phyloP scores from a whole-genome alignment of 148 eudicot genomes.

The Selenicereus undatus region DNA sequence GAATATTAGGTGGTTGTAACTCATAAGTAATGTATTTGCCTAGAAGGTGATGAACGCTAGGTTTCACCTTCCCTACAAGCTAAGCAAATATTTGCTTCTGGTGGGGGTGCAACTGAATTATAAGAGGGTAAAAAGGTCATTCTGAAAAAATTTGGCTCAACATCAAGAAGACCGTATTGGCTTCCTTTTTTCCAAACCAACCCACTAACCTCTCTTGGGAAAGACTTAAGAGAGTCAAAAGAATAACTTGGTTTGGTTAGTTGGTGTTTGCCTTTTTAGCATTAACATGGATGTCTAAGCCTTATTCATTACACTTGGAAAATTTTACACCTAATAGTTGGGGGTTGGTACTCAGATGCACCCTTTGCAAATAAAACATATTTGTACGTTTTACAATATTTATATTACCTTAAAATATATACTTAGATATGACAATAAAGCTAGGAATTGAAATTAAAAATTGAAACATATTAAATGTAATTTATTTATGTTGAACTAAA shows the following conservation, averaged over 20 bases:
- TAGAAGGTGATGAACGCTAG: neutral
- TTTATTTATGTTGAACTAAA: too few relatives aligned
- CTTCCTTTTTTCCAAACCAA: neutral
- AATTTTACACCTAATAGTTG: neutral
- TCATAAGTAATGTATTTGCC: neutral
- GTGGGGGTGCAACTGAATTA: neutral
- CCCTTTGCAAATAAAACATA: neutral
- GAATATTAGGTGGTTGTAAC: neutral
- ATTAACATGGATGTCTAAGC: neutral
- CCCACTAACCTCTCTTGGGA: neutral
- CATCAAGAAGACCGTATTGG: neutral
- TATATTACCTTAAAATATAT: too few relatives aligned
- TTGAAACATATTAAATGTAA: too few relatives aligned
- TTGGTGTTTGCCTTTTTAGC: neutral
- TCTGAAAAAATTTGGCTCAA: neutral
- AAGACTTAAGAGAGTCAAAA: neutral
- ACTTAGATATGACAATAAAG: neutral
- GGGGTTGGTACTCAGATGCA: neutral
- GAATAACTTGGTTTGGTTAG: neutral
- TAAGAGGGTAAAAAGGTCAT: neutral
- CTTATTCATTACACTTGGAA: neutral
- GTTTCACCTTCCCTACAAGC: neutral
- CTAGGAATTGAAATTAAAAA: too few relatives aligned
- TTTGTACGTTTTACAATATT: neutral
- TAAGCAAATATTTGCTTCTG: neutral